A percentile compares a stretch with the other conserved stretches of the same genome.
Conservation (phyloP, 768 basidiomycete species). For the Cantharellus anzutake region DNA sequence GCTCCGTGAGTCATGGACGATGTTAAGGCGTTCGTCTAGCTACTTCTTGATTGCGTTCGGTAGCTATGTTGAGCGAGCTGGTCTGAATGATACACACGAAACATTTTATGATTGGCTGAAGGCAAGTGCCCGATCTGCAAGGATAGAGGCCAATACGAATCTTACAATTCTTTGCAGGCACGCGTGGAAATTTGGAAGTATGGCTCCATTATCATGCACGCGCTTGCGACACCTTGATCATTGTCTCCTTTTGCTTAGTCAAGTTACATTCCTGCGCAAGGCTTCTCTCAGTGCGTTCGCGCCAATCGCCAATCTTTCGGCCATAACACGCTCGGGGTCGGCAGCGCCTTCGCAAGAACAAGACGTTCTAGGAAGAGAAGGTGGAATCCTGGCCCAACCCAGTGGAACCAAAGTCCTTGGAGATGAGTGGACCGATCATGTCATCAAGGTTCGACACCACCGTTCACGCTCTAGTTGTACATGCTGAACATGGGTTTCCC, state of each 20-base stretch:
- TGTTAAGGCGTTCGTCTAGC: conserved; percentile 20
- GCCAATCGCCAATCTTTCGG: conserved; percentile 74
- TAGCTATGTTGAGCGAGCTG: conserved; percentile 58
- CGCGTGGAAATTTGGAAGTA: conserved; percentile 90
- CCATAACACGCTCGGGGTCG: conserved; percentile 50
- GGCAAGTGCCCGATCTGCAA: conserved; percentile 14
- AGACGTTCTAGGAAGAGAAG: conserved; percentile 25
- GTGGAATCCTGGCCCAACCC: conserved; percentile 30
- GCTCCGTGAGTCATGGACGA: background rate
- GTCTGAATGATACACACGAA: conserved; percentile 38
- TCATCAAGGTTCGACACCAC: conserved; percentile 46
- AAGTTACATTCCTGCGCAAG: conserved; percentile 71
- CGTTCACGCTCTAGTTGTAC: background rate
- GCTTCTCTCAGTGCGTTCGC: conserved; percentile 79
- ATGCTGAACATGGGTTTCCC: background rate
- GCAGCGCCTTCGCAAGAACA: conserved; percentile 28
- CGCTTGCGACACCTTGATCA: too few relatives aligned
- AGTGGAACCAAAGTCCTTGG: conserved; percentile 69
- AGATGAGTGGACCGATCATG: conserved; percentile 90
- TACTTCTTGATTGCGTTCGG: conserved; percentile 93
- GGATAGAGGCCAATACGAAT: background rate
- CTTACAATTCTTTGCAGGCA: conserved; percentile 20
- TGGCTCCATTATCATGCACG: background rate
- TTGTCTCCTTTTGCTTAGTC: conserved; percentile 25
- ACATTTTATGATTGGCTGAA: conserved; percentile 80